Evolutionary conservation across 108 stramenopile species (phyloP), one percentile per base, ranked within the genome.

Genomic region (Pseudonitzschia multiseries): DNA sequence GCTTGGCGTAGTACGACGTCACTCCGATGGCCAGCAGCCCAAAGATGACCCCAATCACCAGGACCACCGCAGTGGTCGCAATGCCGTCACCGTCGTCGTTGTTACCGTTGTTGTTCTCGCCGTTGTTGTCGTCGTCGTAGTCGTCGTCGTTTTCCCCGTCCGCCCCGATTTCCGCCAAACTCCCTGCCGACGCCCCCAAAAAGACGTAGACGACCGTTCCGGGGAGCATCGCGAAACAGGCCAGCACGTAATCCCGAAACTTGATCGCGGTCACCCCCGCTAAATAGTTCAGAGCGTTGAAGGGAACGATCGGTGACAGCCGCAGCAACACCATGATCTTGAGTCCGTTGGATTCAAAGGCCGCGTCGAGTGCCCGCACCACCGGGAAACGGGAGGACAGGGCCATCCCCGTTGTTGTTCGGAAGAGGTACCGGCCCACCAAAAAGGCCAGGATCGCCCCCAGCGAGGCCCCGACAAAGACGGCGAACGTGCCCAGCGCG

Each of bases 171-270:
- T 89, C 87, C 15, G 80, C 51, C 17, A 93, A 51, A 29, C 74
- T 72, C 3, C 90, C 88, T 6, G 89, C 88, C 17, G 83, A 82
- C 0, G 93, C 85, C 22, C 93, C 93, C 65, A 93, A 69, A 74
- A 91, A 93, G 27, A 86, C 86, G 71, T 82, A 93, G 27, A 93
- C 65, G 1, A 91, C 65, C 14, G 93, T 91, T 13, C 88, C 89
- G 0, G 93, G 93, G 18, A 93, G 27, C 13, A 93, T 85, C 2
- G 79, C 92, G 21, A 88, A 22, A 36, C 89, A 52, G 8, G 92
- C 78, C 8, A 86, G 1, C 0, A 22, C n/a, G 54, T 89, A 93
- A 61, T 86, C 75, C 27, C 33, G 43, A 8, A 89, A 62, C 36
- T 57, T 54, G 0, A 89, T 63, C 8, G 79, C 74, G 14, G 91